Conservation (phyloP, 164 flowering plant genomes). For the Taxillus chinensis region DNA sequence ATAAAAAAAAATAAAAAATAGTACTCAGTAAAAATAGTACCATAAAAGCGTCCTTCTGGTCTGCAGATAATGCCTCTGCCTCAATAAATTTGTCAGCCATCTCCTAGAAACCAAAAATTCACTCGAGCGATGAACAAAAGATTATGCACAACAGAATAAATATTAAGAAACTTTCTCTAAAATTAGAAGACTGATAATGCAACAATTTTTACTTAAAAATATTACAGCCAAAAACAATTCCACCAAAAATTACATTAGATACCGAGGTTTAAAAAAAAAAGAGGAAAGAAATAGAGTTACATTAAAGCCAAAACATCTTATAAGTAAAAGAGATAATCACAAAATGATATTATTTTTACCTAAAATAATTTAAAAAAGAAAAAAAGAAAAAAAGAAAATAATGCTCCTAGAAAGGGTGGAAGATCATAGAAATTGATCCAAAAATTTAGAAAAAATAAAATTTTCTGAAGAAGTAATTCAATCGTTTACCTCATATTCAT, state of each 20-base stretch:
- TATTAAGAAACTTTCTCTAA: too few species aligned
- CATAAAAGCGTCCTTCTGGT: conserved; percentile 78
- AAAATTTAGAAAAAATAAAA: background rate
- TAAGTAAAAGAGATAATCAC: too few species aligned
- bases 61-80: conserved; percentile 54
- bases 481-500: conserved; percentile 62
- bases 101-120: conserved; percentile 35
- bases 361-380: background rate
- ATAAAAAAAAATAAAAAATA: background rate
- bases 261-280: too few species aligned
- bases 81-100: conserved; percentile 53
- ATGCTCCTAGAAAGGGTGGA: background rate
- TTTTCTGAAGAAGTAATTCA: background rate
- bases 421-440: background rate
- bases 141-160: too few species aligned
- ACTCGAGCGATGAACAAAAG: too few species aligned
- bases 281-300: too few species aligned
- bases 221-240: background rate
- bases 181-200: too few species aligned
- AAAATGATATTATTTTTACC: too few species aligned
- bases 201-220: background rate
- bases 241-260: too few species aligned
- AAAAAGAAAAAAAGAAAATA: background rate
- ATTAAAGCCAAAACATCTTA: too few species aligned
- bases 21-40: conserved; percentile 23